Conservation (phyloP, 352 stramenopile species). For the Globisporangium alternatum region DNA sequence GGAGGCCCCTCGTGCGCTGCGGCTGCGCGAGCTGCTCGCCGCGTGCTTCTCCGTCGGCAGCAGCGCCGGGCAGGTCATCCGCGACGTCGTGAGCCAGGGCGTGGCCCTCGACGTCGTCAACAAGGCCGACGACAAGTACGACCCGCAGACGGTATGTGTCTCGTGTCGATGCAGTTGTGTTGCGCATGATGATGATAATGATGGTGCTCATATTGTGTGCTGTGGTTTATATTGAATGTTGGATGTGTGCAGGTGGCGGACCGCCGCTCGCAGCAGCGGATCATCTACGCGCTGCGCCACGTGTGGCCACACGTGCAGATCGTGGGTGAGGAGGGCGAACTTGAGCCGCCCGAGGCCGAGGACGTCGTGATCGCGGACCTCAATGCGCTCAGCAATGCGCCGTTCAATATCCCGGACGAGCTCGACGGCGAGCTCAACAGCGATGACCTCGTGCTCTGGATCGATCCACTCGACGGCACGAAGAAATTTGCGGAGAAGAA, state of each 20-base stretch:
- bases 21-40: slow-evolving; percentile 41
- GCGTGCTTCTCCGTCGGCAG: slow-evolving; percentile 56
- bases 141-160: slow-evolving; percentile 57
- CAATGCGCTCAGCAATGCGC: slow-evolving; percentile 20
- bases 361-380: slow-evolving; percentile 54
- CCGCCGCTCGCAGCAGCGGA: slow-evolving; percentile 70
- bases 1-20: slow-evolving; percentile 12
- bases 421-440: slow-evolving; percentile 30
- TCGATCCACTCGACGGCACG: slow-evolving; percentile 76
- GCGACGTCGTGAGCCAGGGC: slow-evolving; percentile 53
- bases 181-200: background rate
- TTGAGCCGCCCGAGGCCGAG: slow-evolving; percentile 37
- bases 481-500: slow-evolving; percentile 74
- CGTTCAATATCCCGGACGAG: slow-evolving; percentile 16
- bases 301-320: slow-evolving; percentile 54
- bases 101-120: slow-evolving; percentile 66
- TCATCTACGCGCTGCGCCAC: slow-evolving; percentile 53
- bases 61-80: slow-evolving; percentile 62
- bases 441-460: slow-evolving; percentile 65
- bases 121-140: slow-evolving; percentile 71
- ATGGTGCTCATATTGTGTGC: background rate
- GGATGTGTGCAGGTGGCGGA: slow-evolving; percentile 38
- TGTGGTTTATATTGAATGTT: background rate
- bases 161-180: background rate
- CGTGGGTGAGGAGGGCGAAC: slow-evolving; percentile 69